These are phyloP conservation scores for Citeromyces matritensis DNA, from an alignment of 805 yeast species.

Conservation along the genomic window DNA sequence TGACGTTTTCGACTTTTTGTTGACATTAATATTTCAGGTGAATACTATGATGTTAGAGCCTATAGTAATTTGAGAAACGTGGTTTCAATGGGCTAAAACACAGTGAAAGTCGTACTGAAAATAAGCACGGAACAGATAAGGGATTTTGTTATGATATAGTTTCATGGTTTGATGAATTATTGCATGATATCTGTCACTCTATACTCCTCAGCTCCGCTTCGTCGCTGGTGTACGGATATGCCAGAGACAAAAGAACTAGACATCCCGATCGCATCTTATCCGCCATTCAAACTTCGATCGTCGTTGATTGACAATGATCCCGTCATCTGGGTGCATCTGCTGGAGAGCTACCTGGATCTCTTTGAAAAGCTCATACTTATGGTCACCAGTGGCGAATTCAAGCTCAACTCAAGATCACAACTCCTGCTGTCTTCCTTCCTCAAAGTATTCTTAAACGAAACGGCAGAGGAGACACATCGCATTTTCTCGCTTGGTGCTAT, in stretches of 20 bases:
- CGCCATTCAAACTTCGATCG: constrained; percentile 62
- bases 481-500: constrained; percentile 58
- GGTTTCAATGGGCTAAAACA: too few species aligned
- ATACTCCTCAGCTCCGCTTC: too few species aligned
- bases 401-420: constrained; percentile 34
- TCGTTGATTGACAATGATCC: constrained; percentile 75
- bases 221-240: too few species aligned
- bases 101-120: too few species aligned
- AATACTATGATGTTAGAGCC: too few species aligned
- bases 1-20: too few species aligned
- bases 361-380: constrained; percentile 27
- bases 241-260: constrained; percentile 9
- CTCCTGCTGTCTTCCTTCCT: constrained; percentile 45
- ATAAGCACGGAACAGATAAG: too few species aligned
- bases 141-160: too few species aligned
- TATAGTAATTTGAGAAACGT: too few species aligned
- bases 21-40: too few species aligned
- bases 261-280: constrained; percentile 54
- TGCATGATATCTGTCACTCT: too few species aligned
- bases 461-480: constrained; percentile 42
- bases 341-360: constrained; percentile 45
- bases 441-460: constrained; percentile 42
- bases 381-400: constrained; percentile 12
- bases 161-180: too few species aligned
- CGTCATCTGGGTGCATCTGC: constrained; percentile 63